Percentiles rank a stretch among this genome's conserved stretches.
These are phyloP conservation scores for Colletotrichum costaricense DNA, from an alignment of 2,329 filamentous ascomycete species.

Conservation along the genomic window DNA sequence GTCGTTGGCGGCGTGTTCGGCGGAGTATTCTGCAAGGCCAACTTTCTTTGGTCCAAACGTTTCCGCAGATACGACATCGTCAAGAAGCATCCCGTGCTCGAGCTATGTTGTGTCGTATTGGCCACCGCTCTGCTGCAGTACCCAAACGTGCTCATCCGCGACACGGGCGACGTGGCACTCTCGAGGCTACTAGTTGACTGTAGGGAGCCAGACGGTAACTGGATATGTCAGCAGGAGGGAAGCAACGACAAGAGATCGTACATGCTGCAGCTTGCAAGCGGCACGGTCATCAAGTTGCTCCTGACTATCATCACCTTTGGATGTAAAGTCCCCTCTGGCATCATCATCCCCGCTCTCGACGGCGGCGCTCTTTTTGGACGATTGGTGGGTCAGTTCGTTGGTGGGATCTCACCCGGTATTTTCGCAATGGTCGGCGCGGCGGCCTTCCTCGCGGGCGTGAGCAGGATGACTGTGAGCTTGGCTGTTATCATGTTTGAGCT, in stretches of 20 bases:
- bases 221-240: slow-evolving; percentile 63
- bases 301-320: slow-evolving; percentile 70
- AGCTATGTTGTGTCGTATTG: slow-evolving; percentile 64
- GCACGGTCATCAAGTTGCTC: slow-evolving; percentile 64
- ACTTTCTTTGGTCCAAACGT: slow-evolving; percentile 66
- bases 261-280: slow-evolving; percentile 62
- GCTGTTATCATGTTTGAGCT: slow-evolving; percentile 72
- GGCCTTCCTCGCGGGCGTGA: slow-evolving; percentile 68
- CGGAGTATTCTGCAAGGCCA: slow-evolving; percentile 67
- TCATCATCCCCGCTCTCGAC: slow-evolving; percentile 70
- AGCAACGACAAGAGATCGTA: slow-evolving; percentile 51
- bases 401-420: slow-evolving; percentile 63
- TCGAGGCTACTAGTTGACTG: slow-evolving; percentile 69
- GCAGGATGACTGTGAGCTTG: slow-evolving; percentile 68
- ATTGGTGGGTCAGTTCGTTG: slow-evolving; percentile 55
- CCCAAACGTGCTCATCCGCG: slow-evolving; percentile 64
- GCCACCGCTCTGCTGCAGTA: slow-evolving; percentile 66
- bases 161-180: slow-evolving; percentile 67
- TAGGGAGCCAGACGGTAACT: slow-evolving; percentile 48
- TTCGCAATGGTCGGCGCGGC: slow-evolving; percentile 71
- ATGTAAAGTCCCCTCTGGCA: slow-evolving; percentile 68
- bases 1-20: slow-evolving; percentile 69
- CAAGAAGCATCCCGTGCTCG: slow-evolving; percentile 65
- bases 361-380: slow-evolving; percentile 69
- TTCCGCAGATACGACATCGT: slow-evolving; percentile 65